Base-by-base conservation (phyloP, 306 rosid genomes). In the Gillenia trifoliata region DNA sequence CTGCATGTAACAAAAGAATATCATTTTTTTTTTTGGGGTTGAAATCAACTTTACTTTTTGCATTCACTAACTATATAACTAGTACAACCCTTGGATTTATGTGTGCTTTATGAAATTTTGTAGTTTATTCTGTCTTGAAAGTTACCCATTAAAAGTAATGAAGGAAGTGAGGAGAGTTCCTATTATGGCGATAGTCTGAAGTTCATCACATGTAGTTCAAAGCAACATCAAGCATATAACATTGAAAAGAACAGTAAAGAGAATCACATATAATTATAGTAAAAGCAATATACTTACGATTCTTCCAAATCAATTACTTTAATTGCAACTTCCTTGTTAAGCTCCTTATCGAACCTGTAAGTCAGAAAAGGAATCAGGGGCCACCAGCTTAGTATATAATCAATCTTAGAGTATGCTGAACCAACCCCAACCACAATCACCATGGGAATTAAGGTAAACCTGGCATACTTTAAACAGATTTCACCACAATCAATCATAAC, bases 251-350 rank as follows among this genome's bases (percentile, higher is more conserved):
- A 68, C 17, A 28, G 31, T 38, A 64, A 19, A 78, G 31, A 71
- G 26, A 19, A 25, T 50, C 1, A 57, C 16, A 34, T 19, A 23
- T 11, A 11, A 61, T 55, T 43, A 43, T 34, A 66, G 23, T 63
- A 40, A 29, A 77, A 67, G 47, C 23, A 71, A 28, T 83, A 60
- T 71, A 89, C 99, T 90, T 90, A 95, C 99, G 99, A 85, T 71
- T 95, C 98, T 82, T 95, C 99, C 89, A 95, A 86, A 88, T 95
- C 99, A 22, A 95, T 95, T 70, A 95, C 97, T 92, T 95, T 95
- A 62, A 95, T 92, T 57, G 99, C 99, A 26, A 95, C 98, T 80
- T 82, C 89, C 86, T 84, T 95, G 86, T 89, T 90, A 69, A 89
- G 93, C 80, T 92, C 97, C 85, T 61, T 90, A 85, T 95, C 99